Base-by-base conservation (phyloP, 1,139 yeast species). In the Suhomyces coccinellae region DNA sequence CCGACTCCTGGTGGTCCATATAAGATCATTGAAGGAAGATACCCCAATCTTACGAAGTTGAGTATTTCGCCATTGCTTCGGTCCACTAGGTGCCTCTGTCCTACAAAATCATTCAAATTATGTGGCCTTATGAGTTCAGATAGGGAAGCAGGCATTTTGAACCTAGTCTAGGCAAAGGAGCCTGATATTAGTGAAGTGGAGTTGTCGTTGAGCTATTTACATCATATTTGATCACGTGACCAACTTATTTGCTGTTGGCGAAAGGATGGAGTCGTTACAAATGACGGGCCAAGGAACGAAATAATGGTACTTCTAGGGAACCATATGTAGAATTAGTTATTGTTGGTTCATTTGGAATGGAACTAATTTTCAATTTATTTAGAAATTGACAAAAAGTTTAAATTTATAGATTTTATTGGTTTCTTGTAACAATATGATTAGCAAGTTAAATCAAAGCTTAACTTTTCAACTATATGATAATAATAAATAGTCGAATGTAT, bases 1-100 rank as follows among this genome's bases (percentile, higher is more conserved):
- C 79, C 79, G 10, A 70, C 73, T 1, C 79, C 79, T 1, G 77
- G 77, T 0, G 78, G 77, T 0, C 79, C 79, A 41, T 60, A 54
- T 6, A 74, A 57, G 6, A 74, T 58, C 77, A 74, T 72, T 5
- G 76, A 71, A 0, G 79, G 78, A 12, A 74, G 57, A 52, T 68
- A 70, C 0, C 73, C 69, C 31, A 72, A 49, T n/a, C 63, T 52
- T 5, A 73, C 52, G 45, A 66, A 73, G 45, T 63, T 66, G 13
- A 53, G 46, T 7, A 73, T 63, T 10, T 59, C 55, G 2, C 77
- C 77, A 46, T 61, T 49, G 1, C 49, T 46, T 1, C 54, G 48
- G 40, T 62, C 51, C 12, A 71, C 45, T 3, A 73, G 58, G 52
- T 73, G 77, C 1, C 49, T 44, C 52, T 73, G 79, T 3, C 79